Conservation (phyloP, 306 rosid genomes). For the Prunus kanzakura region DNA sequence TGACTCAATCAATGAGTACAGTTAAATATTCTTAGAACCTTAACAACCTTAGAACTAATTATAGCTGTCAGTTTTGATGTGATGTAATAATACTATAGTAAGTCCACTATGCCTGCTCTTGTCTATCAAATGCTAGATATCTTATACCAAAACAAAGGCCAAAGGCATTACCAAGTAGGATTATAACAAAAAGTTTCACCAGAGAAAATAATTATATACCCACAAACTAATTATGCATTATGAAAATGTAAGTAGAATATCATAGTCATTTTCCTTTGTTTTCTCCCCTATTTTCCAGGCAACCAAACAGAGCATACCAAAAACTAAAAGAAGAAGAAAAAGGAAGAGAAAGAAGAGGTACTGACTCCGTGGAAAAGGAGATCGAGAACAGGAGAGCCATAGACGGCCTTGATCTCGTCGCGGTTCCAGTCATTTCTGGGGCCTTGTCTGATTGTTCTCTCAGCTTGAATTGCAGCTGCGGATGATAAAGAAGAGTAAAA, state of each 20-base stretch:
- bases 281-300: conserved; percentile 10
- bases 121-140: neutral
- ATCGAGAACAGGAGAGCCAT: conserved; percentile 85
- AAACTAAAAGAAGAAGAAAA: neutral
- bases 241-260: neutral
- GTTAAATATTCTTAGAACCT: neutral
- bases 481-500: conserved; percentile 45
- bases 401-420: conserved; percentile 61
- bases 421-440: conserved; percentile 77
- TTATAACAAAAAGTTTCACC: neutral
- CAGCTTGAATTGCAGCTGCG: conserved; percentile 73
- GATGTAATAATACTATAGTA: neutral
- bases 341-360: neutral
- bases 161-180: neutral
- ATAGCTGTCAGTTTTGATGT: neutral
- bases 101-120: neutral
- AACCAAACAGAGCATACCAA: conserved; percentile 9
- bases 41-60: neutral
- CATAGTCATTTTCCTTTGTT: neutral
- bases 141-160: neutral
- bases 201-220: neutral
- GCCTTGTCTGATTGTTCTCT: conserved; percentile 57
- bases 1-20: neutral
- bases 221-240: neutral
- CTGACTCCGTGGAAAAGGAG: conserved; percentile 96